Conservation (phyloP, 306 rosid species). For the Gleditsia sinensis region DNA sequence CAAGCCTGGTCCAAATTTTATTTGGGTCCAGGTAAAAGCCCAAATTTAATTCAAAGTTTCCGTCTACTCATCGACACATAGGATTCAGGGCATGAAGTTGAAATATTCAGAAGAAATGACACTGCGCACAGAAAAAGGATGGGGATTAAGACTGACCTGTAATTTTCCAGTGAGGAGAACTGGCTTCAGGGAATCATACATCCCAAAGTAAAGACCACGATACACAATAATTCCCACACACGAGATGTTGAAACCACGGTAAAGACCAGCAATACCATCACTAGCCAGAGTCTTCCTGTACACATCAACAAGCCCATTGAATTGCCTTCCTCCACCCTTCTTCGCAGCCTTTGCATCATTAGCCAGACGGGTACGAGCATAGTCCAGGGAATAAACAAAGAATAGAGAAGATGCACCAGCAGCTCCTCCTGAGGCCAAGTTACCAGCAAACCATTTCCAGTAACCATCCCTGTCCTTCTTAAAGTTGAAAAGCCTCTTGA, state of each 20-base stretch:
- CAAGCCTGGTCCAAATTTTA: no score
- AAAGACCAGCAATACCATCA: conserved; percentile 85
- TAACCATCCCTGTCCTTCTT: conserved; percentile 84
- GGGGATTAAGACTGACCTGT: conserved; percentile 45
- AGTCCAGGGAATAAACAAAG: conserved; percentile 79
- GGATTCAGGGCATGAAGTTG: no score
- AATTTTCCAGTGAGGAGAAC: conserved; percentile 68
- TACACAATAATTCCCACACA: conserved; percentile 86
- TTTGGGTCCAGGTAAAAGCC: no score
- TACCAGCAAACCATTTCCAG: conserved; percentile 92
- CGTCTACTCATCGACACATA: no score
- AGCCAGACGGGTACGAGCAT: conserved; percentile 84
- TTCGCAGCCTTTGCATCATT: conserved; percentile 84
- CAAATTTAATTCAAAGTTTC: no score
- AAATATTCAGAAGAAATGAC: no score
- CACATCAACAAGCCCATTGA: conserved; percentile 77
- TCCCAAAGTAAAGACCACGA: conserved; percentile 86
- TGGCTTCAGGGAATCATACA: conserved; percentile 82
- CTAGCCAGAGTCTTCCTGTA: conserved; percentile 74
- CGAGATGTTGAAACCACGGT: conserved; percentile 85
- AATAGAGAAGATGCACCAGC: conserved; percentile 84
- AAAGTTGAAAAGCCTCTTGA: conserved; percentile 91
- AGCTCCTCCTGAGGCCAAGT: conserved; percentile 88
- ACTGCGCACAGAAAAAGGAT: neutral
- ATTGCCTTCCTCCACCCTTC: conserved; percentile 91